Evolutionary conservation across 768 basidiomycete species (phyloP), one percentile per base, ranked within the genome.

Genomic region (Mrakia blollopis): DNA sequence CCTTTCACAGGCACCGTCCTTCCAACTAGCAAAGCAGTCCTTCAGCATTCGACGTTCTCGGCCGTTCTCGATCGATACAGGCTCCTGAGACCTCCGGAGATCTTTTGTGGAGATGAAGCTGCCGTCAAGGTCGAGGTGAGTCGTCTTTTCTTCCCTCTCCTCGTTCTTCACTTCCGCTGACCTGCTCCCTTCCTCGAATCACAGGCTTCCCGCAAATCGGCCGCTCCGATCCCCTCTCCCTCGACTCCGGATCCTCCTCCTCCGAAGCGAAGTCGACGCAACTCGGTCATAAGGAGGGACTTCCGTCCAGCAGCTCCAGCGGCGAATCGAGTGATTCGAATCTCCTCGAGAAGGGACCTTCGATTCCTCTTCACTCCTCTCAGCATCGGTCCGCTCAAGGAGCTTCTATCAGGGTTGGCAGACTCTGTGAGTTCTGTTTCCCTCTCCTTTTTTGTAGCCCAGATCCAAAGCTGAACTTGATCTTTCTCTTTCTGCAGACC

Each of bases 281-380:
- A 37, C 21, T 60, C 65, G 21, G 35, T n/a, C 35, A 13, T 39
- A 2, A 39, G 65, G 11, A 0, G 39, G 23, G 9, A 18, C 6
- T 68, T 23, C 2, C 8, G 18, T 1, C 21, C 18, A 2, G 9
- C 21, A 21, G 65, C 37, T 39, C 18, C 65, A 39, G 35, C 65
- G 25, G 39, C 65, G 35, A 50, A 72, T n/a, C 35, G 37, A 32
- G 54, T 72, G 3, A 18, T 72, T 37, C 71, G 71, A 13, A 18
- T 72, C 13, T 37, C 32, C 28, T 54, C n/a, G 47, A 72, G 30
- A 8, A 32, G 25, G 13, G 71, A 50, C 32, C 18, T 72, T 52
- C 71, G 71, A 21, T 14, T 72, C 25, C 71, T 72, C 54, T 72
- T 72, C 54, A 72, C 71, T 14, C 71, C 71, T 6, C 54, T 72